phyloP scores from a whole-genome alignment of 2,329 filamentous ascomycete genomes.

The Zymoseptoria brevis region DNA sequence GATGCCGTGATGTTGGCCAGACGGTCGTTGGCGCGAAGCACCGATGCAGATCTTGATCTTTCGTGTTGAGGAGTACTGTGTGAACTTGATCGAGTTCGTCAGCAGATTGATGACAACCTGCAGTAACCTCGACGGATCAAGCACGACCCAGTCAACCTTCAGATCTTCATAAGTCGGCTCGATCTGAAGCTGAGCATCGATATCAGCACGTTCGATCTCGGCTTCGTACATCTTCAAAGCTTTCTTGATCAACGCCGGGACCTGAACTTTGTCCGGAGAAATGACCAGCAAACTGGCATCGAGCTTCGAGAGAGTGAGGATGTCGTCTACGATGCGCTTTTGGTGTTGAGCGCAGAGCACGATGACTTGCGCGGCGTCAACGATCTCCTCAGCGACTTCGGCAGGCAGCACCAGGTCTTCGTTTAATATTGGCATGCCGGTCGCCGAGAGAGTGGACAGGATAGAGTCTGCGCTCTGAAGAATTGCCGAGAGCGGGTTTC shows the following conservation, averaged over 20 bases:
- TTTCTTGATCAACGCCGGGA: conserved; percentile 29
- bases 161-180: conserved; percentile 32
- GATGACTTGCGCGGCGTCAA: conserved; percentile 34
- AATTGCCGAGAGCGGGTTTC: conserved; percentile 37
- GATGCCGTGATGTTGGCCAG: conserved; percentile 27
- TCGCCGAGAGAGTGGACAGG: conserved; percentile 24
- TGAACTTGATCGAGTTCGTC: conserved; percentile 44
- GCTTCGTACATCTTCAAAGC: conserved; percentile 29
- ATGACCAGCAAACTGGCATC: conserved; percentile 38
- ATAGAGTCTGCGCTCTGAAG: conserved; percentile 40
- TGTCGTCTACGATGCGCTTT: conserved; percentile 42
- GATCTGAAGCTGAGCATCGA: conserved; percentile 22
- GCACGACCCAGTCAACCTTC: conserved; percentile 32
- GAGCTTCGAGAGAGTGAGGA: conserved; percentile 39
- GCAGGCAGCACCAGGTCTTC: conserved; percentile 22
- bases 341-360: conserved; percentile 41
- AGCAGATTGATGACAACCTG: conserved; percentile 38
- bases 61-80: conserved; percentile 29
- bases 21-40: conserved; percentile 28
- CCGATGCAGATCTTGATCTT: conserved; percentile 34
- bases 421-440: conserved; percentile 10
- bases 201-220: conserved; percentile 22
- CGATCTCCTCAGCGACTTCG: conserved; percentile 16
- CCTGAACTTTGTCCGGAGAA: conserved; percentile 34
- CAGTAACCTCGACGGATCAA: conserved; percentile 37